Base-by-base conservation (phyloP, 2,329 filamentous ascomycete species). In the Lasiodiplodia gonubiensis region DNA sequence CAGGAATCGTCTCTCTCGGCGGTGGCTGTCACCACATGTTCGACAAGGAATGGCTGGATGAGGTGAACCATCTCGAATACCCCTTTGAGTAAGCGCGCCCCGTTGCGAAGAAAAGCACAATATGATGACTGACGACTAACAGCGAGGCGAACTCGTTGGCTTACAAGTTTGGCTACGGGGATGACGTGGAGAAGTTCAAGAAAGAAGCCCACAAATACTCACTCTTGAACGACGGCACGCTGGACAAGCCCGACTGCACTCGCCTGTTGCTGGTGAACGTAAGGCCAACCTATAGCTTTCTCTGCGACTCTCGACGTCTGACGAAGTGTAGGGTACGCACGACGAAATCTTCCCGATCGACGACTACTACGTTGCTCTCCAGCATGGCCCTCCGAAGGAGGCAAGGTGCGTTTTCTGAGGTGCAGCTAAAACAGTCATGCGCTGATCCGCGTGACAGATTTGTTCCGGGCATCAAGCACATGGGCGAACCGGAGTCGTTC, bases 271-370 rank as follows among this genome's bases (percentile, higher is more conserved):
- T 88, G 6, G 86, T 88, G 10, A 88, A 89, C 70, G 80, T 72
- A 68, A 46, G 70, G 66, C 14, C 37, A 30, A 35, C 35, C n/a
- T 48, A 18, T 10, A 25, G 68, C 23, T 4, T n/a, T 48, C 25
- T 39, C 25, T 30, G 42, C n/a, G 18, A 25, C 3, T 14, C 3
- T 3, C 18, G 46, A 23, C 42, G 46, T 39, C 46, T 51, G 21
- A 37, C 42, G 6, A 33, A 7, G 16, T 12, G 8, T 21, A 73
- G 72, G 84, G 86, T 0, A 84, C 82, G 1, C 81, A 85, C 35
- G 86, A 88, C 72, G 86, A 87, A 77, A 87, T 89, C 57, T 88
- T 89, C 75, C 86, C 86, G 0, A 85, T 88, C 54, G 86, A 88
- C 71, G 86, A 88, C 71, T 85, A 86, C 67, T 85, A 86, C 70